Base-by-base conservation (phyloP, 208 protist genomes). In the Leishmania aethiopica region DNA sequence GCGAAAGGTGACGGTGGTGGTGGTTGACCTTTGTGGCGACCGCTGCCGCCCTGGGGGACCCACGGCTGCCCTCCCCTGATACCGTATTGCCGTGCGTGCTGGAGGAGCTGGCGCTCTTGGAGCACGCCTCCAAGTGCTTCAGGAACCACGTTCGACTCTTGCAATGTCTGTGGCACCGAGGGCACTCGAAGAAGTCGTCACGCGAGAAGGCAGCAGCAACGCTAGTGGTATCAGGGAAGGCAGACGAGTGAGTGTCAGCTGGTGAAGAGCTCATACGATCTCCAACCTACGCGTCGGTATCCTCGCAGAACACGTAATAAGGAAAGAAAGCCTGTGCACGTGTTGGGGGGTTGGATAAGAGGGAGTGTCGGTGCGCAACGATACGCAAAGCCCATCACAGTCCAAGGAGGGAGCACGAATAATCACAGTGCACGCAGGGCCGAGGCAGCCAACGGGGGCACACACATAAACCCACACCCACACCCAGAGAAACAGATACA, bases 91-190 rank as follows among this genome's bases (percentile, higher is more conserved):
- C 11, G 49, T 51, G 53, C 25, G 76, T 51, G n/a, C 42, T 70
- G 59, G 35, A 19, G 69, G 45, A 72, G 55, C n/a, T 77, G 7
- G 66, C 19, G 35, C 66, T 62, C 45, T 82, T 78, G 40, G 64
- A 76, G 73, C 82, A 86, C 47, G 76, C n/a, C 67, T 86, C 83
- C 47, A 82, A 42, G 78, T 86, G 83, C 78, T 76, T 86, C 59
- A 82, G 57, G 67, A 82, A 79, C 78, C 83, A 79, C 6, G 83
- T 82, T 5, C 78, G 83, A 60, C 83, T 86, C 66, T 86, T 86
- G 73, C 83, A 82, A 15, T 79, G 77, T 25, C 74, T 62, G 62
- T 82, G 78, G 74, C 83, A 86, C 35, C 64, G 75, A 28, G 77
- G 83, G 78, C 83, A 86, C 67, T 82, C 71, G 49, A 79, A 77